These are phyloP conservation scores for Nicotiana tomentosiformis DNA, from an alignment of 257 asterid species.

Conservation along the genomic window DNA sequence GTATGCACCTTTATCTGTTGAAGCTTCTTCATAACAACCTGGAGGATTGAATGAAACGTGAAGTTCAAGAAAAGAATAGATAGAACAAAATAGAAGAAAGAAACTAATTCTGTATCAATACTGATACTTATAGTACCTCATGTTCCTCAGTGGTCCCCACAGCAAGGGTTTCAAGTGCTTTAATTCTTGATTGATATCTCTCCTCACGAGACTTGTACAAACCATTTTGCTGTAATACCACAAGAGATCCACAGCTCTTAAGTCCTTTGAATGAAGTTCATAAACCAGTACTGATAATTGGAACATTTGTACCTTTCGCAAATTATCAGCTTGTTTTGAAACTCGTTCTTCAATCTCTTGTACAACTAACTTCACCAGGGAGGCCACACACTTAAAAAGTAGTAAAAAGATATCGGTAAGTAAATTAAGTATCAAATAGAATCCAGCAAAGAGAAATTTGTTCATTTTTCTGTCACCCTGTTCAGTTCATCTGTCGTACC, in stretches of 20 bases:
- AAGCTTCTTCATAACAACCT: slow-evolving; percentile 58
- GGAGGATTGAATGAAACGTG: slow-evolving; percentile 19
- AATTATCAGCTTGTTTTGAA: slow-evolving; percentile 53
- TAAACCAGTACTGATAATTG: not conserved
- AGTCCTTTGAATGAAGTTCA: slow-evolving; percentile 1
- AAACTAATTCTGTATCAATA: not conserved
- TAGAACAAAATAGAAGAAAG: not conserved
- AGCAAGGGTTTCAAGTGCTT: slow-evolving; percentile 77
- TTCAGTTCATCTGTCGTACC: slow-evolving; percentile 43
- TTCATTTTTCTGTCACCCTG: slow-evolving; percentile 13
- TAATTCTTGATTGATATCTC: slow-evolving; percentile 58
- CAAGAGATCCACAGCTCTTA: not conserved
- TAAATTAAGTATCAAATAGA: slow-evolving; percentile 17
- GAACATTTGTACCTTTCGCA: slow-evolving; percentile 56
- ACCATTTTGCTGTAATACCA: slow-evolving; percentile 63
- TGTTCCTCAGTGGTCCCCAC: slow-evolving; percentile 75
- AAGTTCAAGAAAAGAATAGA: slow-evolving; percentile 6
- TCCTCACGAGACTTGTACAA: slow-evolving; percentile 76
- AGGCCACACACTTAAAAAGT: slow-evolving; percentile 58
- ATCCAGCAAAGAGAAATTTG: not conserved
- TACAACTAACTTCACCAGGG: slow-evolving; percentile 70
- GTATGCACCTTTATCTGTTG: slow-evolving; percentile 43
- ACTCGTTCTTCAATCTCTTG: slow-evolving; percentile 87
- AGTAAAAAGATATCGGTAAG: slow-evolving; percentile 16
- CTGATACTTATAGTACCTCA: slow-evolving; percentile 43